Percentiles rank a stretch among this genome's conserved stretches.
Conservation (phyloP, 2,329 filamentous ascomycete genomes). For the Hypoxylon rubiginosum region DNA sequence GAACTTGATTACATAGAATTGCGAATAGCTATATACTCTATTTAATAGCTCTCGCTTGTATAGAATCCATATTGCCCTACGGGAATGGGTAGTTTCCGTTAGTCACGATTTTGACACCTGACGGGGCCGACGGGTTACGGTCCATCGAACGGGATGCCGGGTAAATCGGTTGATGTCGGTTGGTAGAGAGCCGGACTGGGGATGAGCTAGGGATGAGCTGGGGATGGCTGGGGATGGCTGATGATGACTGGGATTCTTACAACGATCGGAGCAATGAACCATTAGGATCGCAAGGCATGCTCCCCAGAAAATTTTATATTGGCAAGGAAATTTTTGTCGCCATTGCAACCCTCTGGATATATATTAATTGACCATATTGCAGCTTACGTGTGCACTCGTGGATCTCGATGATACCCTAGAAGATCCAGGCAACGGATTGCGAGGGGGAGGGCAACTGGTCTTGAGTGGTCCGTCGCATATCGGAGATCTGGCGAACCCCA, state of each 20-base stretch:
- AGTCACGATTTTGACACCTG: constrained; percentile 28
- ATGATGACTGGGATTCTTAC: constrained; percentile 1
- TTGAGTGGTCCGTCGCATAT: constrained; percentile 14
- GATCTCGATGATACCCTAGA: constrained; percentile 32
- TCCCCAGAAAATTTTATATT: constrained; percentile 40
- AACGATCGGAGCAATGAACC: constrained; percentile 26
- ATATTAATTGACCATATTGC: constrained; percentile 34
- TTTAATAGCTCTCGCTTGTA: constrained; percentile 21
- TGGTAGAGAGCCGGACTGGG: constrained; percentile 19
- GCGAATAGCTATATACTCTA: constrained; percentile 26
- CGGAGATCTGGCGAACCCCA: constrained; percentile 19
- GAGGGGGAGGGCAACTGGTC: constrained; percentile 14
- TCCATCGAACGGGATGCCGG: constrained; percentile 33
- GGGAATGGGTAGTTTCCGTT: constrained; percentile 38
- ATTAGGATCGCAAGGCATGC: constrained; percentile 27
- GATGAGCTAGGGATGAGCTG: neutral
- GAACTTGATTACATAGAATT: constrained; percentile 28
- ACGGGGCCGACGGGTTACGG: constrained; percentile 24
- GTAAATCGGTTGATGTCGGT: constrained; percentile 42
- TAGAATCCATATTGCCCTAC: constrained; percentile 26
- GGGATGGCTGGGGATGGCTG: neutral
- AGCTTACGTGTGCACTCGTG: constrained; percentile 42
- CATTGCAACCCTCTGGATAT: constrained; percentile 30
- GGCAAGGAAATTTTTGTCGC: constrained; percentile 22
- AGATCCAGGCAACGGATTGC: constrained; percentile 36